These are phyloP conservation scores for Diplodia sapinea DNA, from an alignment of 2,329 filamentous ascomycete genomes.

Conservation along the genomic window DNA sequence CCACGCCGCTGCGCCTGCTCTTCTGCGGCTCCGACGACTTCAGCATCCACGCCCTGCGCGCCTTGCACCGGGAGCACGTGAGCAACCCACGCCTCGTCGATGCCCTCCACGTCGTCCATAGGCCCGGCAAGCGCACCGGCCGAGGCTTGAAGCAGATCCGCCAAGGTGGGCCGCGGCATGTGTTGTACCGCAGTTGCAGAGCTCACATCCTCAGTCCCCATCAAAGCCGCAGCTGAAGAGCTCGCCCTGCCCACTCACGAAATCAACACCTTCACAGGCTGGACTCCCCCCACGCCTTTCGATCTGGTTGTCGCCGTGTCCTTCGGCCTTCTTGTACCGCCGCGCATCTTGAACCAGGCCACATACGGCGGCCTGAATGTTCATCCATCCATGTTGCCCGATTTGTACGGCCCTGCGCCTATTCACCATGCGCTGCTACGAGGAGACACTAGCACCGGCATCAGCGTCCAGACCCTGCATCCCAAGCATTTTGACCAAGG, in stretches of 20 bases:
- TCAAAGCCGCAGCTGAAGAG: slow-evolving; percentile 65
- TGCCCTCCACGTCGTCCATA: slow-evolving; percentile 85
- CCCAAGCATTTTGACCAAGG: slow-evolving; percentile 78
- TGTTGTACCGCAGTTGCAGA: slow-evolving; percentile 22
- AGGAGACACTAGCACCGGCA: slow-evolving; percentile 66
- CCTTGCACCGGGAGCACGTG: slow-evolving; percentile 67
- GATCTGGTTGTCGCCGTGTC: slow-evolving; percentile 92
- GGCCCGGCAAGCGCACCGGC: slow-evolving; percentile 78
- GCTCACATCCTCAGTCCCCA: slow-evolving; percentile 64
- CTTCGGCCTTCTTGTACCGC: slow-evolving; percentile 88
- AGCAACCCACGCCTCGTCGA: slow-evolving; percentile 46
- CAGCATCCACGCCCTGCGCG: slow-evolving; percentile 76
- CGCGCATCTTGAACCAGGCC: slow-evolving; percentile 70
- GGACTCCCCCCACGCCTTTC: slow-evolving; percentile 61
- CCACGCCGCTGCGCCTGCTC: slow-evolving; percentile 74
- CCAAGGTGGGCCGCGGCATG: slow-evolving; percentile 59
- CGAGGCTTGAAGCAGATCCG: slow-evolving; percentile 72
- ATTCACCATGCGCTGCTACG: slow-evolving; percentile 82
- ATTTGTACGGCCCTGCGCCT: slow-evolving; percentile 84
- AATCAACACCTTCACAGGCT: slow-evolving; percentile 80
- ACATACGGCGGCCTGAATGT: slow-evolving; percentile 90
- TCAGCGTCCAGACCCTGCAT: slow-evolving; percentile 88
- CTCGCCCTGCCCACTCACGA: slow-evolving; percentile 73
- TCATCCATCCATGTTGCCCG: slow-evolving; percentile 88
- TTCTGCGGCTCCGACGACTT: slow-evolving; percentile 96